Percentiles rank a stretch among this genome's conserved stretches.
Conservation (phyloP, 495 filamentous ascomycete species). For the Penicillium psychrofluorescens region DNA sequence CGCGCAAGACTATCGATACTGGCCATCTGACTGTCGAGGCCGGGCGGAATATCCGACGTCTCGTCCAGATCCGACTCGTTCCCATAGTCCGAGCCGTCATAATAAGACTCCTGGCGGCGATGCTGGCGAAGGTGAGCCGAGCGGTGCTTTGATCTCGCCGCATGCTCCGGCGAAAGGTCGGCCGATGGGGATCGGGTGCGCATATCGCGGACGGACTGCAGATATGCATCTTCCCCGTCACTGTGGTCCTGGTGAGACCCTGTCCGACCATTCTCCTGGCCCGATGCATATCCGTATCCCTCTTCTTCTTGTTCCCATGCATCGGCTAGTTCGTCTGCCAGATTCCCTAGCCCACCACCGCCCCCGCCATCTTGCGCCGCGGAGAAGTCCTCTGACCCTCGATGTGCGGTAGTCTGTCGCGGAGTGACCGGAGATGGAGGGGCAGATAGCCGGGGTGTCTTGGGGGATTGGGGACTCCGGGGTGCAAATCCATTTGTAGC, state of each 20-base stretch:
- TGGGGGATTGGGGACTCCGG: conserved; percentile 33
- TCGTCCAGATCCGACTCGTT: conserved; percentile 67
- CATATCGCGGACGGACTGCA: conserved; percentile 18
- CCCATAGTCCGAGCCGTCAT: conserved; percentile 53
- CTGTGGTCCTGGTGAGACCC: conserved; percentile 29
- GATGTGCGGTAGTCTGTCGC: conserved; percentile 42
- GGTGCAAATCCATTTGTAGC: conserved; percentile 26
- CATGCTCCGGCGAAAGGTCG: conserved; percentile 19
- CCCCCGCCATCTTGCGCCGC: conserved; percentile 24
- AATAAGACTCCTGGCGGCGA: conserved; percentile 42
- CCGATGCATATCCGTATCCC: conserved; percentile 35
- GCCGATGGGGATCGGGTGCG: conserved; percentile 21
- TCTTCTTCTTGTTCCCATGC: conserved; percentile 57
- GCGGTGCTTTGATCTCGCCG: conserved; percentile 19
- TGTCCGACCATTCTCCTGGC: conserved; percentile 26
- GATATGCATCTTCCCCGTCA: conserved; percentile 28
- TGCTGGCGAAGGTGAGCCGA: conserved; percentile 31
- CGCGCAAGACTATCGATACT: conserved; percentile 68
- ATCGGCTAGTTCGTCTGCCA: conserved; percentile 69
- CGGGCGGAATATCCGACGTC: conserved; percentile 60
- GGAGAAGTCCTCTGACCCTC: conserved; percentile 36
- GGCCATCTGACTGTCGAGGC: conserved; percentile 67
- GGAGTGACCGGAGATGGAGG: conserved; percentile 56
- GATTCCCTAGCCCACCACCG: conserved; percentile 63
- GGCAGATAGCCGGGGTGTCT: conserved; percentile 43